phyloP scores from a whole-genome alignment of 2,329 filamentous ascomycete species.

The Colletotrichum zoysiae region DNA sequence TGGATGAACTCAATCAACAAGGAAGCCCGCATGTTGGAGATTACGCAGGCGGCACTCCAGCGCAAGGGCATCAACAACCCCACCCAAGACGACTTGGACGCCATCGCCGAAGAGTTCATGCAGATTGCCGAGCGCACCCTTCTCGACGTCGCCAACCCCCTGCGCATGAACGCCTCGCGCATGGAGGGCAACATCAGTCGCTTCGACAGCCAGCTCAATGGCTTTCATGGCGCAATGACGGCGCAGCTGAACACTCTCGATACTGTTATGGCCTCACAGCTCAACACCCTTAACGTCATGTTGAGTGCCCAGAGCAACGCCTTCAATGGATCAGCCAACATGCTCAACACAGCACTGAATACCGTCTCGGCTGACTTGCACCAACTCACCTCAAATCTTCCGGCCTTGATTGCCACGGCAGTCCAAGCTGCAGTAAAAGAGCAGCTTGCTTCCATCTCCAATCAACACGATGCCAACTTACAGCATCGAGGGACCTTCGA shows the following conservation, averaged over 20 bases:
- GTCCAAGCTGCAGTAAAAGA: slow-evolving; percentile 6
- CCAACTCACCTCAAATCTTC: background rate
- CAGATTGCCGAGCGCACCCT: slow-evolving; percentile 38
- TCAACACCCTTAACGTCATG: no score
- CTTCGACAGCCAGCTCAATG: slow-evolving; percentile 12
- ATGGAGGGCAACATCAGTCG: slow-evolving; percentile 10
- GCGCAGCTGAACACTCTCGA: background rate
- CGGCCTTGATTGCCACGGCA: background rate
- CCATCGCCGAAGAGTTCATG: slow-evolving; percentile 41
- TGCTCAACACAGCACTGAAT: slow-evolving; percentile 20
- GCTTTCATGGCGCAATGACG: background rate
- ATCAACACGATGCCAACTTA: accelerated
- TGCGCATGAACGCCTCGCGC: slow-evolving; percentile 26
- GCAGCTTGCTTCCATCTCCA: background rate
- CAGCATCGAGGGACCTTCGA: background rate
- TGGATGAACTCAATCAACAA: slow-evolving; percentile 37
- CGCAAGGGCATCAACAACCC: slow-evolving; percentile 38
- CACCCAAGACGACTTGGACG: slow-evolving; percentile 35
- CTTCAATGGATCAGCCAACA: background rate
- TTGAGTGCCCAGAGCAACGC: no score
- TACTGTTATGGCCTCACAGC: no score
- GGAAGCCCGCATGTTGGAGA: slow-evolving; percentile 37
- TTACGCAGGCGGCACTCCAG: slow-evolving; percentile 35
- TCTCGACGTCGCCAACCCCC: slow-evolving; percentile 38
- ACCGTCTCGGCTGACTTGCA: background rate